Evolutionary conservation across 306 rosid species (phyloP).

Genomic region (Alnus rubra): DNA sequence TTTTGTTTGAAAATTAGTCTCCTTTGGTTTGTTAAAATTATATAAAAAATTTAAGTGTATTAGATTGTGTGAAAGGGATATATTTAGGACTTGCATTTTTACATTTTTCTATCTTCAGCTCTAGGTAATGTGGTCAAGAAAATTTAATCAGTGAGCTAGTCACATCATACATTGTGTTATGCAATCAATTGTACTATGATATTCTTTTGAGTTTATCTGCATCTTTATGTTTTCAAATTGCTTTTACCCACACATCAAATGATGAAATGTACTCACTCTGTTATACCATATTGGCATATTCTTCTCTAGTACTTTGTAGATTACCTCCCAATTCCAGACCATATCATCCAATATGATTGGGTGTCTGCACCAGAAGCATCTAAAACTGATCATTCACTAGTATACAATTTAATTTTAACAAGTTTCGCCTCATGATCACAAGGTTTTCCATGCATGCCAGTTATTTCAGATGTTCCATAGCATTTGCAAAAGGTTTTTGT

Average conservation of each 20-base stretch:
- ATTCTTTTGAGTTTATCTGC: neutral
- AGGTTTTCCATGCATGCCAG: neutral
- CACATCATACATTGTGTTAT: neutral
- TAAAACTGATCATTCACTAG: neutral
- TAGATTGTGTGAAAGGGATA: neutral
- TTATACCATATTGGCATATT: neutral
- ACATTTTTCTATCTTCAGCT: neutral
- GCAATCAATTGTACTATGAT: neutral
- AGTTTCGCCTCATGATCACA: neutral
- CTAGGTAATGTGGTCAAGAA: neutral
- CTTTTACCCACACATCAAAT: neutral
- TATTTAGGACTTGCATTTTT: neutral
- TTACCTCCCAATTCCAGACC: neutral
- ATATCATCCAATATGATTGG: neutral
- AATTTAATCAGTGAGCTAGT: neutral
- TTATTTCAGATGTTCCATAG: neutral
- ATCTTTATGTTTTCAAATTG: neutral
- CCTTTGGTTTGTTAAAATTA: neutral
- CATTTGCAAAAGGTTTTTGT: neutral
- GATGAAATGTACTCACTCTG: neutral
- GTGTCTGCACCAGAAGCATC: neutral
- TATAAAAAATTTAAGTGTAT: neutral
- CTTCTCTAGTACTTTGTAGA: neutral
- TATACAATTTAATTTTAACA: neutral
- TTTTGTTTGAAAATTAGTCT: neutral